Evolutionary conservation across 441 rosid genomes (phyloP), one percentile per base, ranked within the genome.

Genomic region (Theobroma grandiflorum): DNA sequence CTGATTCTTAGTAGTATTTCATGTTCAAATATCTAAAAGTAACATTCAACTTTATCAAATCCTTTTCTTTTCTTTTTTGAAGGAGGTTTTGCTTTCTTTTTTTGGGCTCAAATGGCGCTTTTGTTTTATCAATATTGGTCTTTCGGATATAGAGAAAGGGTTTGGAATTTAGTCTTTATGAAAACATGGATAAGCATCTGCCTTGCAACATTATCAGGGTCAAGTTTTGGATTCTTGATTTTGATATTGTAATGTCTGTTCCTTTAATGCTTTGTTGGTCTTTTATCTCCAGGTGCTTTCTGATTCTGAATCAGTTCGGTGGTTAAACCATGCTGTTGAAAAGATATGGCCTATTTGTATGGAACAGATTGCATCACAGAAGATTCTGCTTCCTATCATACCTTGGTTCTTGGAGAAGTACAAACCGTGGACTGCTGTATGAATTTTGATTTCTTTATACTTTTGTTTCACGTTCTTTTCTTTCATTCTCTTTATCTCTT

Each of bases 371-470:
- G 90, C 89, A 43, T 95, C 99, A 0, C 98, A 96, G 87, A 94
- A 91, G 87, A 87, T 96, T 85, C 89, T 96, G 82, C 94, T 91
- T 64, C 98, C 98, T 3, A 92, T 96, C 75, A 89, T 94, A 72
- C 99, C 98, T 81, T 96, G 98, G 99, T 96, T 96, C 92, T 72
- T 96, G 85, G 92, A 91, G 22, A 96, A 95, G 89, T 97, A 93
- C 86, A 94, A 92, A 84, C 99, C 99, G 0, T 95, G 99, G 99
- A 94, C 97, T 7, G 97, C 94, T 69, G 99, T 97, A 86, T 66
- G 90, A 78, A 74, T 71, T 59, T 45, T 57, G 22, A 69, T 55
- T 63, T 76, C 68, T 80, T 79, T 8, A 31, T 71, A 22, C 15
- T 62, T 62, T 16, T 1, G 80, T 12, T 74, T 18, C 45, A 61